Percentiles rank a stretch among this genome's conserved stretches.
phyloP scores from a whole-genome alignment of 2,329 filamentous ascomycete species.

The Scedosporium aurantiacum region DNA sequence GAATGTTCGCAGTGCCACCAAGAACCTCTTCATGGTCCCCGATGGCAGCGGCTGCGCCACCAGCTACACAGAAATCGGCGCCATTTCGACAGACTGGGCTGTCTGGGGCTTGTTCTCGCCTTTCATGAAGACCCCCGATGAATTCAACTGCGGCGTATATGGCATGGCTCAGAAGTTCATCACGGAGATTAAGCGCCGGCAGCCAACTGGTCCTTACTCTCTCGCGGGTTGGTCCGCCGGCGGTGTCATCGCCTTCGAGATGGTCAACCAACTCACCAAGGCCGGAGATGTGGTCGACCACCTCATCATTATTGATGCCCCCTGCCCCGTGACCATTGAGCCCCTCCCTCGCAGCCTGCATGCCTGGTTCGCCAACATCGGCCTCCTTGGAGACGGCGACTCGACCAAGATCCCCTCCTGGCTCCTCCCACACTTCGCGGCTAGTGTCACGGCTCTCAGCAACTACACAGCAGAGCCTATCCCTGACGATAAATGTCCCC shows the following conservation, averaged over 20 bases:
- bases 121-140: conserved; percentile 50
- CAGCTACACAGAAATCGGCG: conserved; percentile 38
- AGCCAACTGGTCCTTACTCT: conserved; percentile 56
- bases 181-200: conserved; percentile 58
- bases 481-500: conserved; percentile 45
- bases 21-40: conserved; percentile 42
- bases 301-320: conserved; percentile 55
- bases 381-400: conserved; percentile 54
- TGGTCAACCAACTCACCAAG: conserved; percentile 47
- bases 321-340: conserved; percentile 57
- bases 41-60: conserved; percentile 51
- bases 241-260: conserved; percentile 60
- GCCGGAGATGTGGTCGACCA: conserved; percentile 46
- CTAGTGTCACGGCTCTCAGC: conserved; percentile 56
- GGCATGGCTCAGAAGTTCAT: conserved; percentile 40
- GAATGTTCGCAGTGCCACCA: conserved; percentile 33
- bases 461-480: conserved; percentile 58
- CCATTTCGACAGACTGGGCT: conserved; percentile 31
- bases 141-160: conserved; percentile 44
- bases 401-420: conserved; percentile 53
- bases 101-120: conserved; percentile 49
- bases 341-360: conserved; percentile 52
- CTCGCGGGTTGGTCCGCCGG: conserved; percentile 69
- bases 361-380: conserved; percentile 62
- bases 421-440: conserved; percentile 63